Base-by-base conservation (phyloP, 352 stramenopile species). In the Lagenidium giganteum region DNA sequence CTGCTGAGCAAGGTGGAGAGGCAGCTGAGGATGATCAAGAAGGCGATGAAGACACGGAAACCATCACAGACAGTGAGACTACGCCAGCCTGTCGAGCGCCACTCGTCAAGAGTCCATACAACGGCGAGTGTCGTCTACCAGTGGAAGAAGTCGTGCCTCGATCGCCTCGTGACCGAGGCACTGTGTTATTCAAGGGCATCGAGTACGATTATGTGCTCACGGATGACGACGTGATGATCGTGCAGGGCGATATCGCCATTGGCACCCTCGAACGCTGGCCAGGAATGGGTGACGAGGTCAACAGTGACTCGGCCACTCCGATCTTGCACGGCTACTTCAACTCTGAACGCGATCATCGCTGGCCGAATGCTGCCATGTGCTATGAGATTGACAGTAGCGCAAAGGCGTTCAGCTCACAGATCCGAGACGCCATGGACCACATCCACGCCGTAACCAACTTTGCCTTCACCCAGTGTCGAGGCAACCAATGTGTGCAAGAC, bases 321-420 rank as follows among this genome's bases (percentile, higher is more conserved):
- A 53, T 88, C 13, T 53, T 85, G 13, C 81, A 93, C 41, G 80
- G 80, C 13, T 93, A 93, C 55, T 93, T 83, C 61, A 87, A 93
- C 47, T 56, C 70, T 7, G 77, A 82, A 25, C 65, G 76, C 9
- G 81, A 91, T 35, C 75, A 87, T 34, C 81, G 78, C 5, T 91
- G 81, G 78, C 50, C 55, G 18, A 57, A 81, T 25, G 72, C 63
- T 4, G 42, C 45, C 7, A 64, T 93, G 57, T 93, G 78, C 56
- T 91, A 68, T 42, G 66, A 87, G 49, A 47, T 91, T 13, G 69
- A 81, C 23, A 42, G 43, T n/a, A 66, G 44, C 27, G 75, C 75
- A 9, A 46, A 39, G 18, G 34, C 47, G 2, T 83, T 82, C 42
- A 51, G 60, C 13, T 41, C 47, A 5, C 67, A 54, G 13, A 52